Conservation (phyloP, 352 stramenopile genomes). For the Globisporangium sylvaticum region DNA sequence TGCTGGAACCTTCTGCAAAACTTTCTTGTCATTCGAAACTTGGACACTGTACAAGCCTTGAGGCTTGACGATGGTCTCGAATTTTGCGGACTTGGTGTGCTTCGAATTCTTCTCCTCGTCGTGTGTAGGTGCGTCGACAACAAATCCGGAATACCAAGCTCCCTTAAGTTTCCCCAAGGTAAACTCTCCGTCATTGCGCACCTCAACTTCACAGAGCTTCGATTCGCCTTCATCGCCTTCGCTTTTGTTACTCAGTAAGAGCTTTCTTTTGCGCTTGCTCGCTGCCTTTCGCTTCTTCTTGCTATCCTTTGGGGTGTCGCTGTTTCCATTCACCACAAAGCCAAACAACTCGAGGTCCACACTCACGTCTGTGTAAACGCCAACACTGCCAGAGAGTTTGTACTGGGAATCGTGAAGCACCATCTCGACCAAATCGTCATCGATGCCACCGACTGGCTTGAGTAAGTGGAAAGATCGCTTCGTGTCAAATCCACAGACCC, state of each 20-base stretch:
- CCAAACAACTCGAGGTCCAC: constrained; percentile 56
- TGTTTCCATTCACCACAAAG: constrained; percentile 12
- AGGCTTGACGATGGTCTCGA: constrained; percentile 18
- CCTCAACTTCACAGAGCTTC: constrained; percentile 41
- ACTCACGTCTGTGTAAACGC: constrained; percentile 43
- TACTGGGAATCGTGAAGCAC: constrained; percentile 80
- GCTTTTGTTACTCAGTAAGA: constrained; percentile 23
- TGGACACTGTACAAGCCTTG: constrained; percentile 35
- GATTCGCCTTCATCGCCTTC: constrained; percentile 10
- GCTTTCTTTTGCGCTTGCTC: constrained; percentile 56
- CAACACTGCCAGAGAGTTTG: constrained; percentile 43
- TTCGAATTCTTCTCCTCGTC: background rate
- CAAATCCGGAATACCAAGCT: constrained; percentile 58
- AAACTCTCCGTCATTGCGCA: constrained; percentile 36
- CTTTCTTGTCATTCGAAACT: constrained; percentile 30
- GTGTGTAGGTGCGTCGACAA: constrained; percentile 17
- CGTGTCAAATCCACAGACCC: constrained; percentile 65
- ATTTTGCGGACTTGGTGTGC: constrained; percentile 1
- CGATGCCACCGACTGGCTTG: constrained; percentile 36
- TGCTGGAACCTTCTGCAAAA: constrained; percentile 43
- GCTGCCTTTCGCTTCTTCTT: constrained; percentile 62
- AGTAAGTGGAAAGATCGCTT: constrained; percentile 53
- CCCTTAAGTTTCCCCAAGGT: constrained; percentile 36
- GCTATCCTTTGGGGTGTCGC: constrained; percentile 13
- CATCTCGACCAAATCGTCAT: constrained; percentile 52